Evolutionary conservation across 2,329 filamentous ascomycete species (phyloP), one percentile per base, ranked within the genome.

Genomic region (Phialophora expanda): DNA sequence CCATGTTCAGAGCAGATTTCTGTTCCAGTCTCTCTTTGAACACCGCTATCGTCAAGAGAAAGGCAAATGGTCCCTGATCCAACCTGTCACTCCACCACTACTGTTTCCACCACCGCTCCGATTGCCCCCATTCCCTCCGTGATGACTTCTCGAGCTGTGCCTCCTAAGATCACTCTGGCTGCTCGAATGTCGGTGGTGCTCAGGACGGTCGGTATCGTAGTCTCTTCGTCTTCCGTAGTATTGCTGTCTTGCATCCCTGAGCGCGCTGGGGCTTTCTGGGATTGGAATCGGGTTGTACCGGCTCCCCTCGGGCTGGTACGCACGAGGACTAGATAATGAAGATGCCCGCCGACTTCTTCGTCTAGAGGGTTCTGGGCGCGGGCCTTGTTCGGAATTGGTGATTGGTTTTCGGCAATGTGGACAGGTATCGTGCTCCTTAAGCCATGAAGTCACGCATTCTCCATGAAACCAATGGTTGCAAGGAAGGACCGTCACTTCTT

Each of bases 381-480:
- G 65, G 22, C 32, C 34, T 20, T 69, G 61, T 20, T 63, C 64
- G 63, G 65, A 48, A 66, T 61, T 62, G 72, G 68, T 72, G 34
- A 81, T 80, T 32, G 76, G 73, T 53, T 77, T 76, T 48, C 81
- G 77, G 62, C 81, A 83, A 67, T 83, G 81, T 4, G 94, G 94
- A 73, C 94, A 98, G 0, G 93, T 97, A 73, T 97, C 93, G 77
- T 97, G 93, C 77, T 96, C 91, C 73, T 86, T 87, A 59, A 98
- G 80, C 94, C 94, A 98, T 57, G 90, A 83, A 26, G 87, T 84
- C 38, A 95, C 90, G 73, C 94, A 98, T 28, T 86, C 82, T 65
- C 89, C 89, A 74, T 97, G 94, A 76, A 97, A 98, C 92, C 92
- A 97, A 75, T 99, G 95, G 66, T 87, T 90, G 79, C 95, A 99